Base-by-base conservation (phyloP, 331 rosid genomes). In the Arachis monticola region DNA sequence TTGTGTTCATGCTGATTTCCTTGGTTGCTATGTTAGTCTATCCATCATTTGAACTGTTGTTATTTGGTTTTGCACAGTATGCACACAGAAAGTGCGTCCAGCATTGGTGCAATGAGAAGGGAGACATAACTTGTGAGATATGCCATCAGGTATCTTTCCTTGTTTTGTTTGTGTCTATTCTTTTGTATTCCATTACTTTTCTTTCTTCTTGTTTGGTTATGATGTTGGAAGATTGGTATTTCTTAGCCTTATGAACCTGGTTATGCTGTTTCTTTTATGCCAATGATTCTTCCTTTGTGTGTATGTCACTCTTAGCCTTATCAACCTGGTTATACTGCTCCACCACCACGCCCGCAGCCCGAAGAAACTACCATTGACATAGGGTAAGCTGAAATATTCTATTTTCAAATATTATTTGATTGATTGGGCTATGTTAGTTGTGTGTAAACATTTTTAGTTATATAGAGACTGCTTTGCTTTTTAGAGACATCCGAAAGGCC, bases 31-130 rank as follows among this genome's bases (percentile, higher is more conserved):
- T 27, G 67, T 75, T 42, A 0, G 59, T 75, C 13, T 60, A 74
- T 31, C 46, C 60, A 46, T 63, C 61, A 17, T 11, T 71, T 66
- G 30, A 55, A 77, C 73, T 66, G 30, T 38, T 78, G 40, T 4
- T 38, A 47, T 80, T 64, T 74, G 44, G 11, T 83, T 67, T 65
- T 77, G 46, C 80, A 86, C 93, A 93, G 98, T 93, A 81, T 83
- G 97, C 98, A 41, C 98, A 93, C 84, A 88, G 98, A 69, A 93
- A 93, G 84, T 93, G 98, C 40, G 98, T 93, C 65, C 98, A 93
- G 85, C 92, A 88, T 84, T 93, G 98, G 98, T 93, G 98, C 79
- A 82, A 93, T 76, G 98, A 93, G 90, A 93, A 93, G 85, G 98
- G 98, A 47, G 98, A 91, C 81, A 89, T 83, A 66, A 91, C 80